Conservation (phyloP, 768 basidiomycete species). For the Boletus rubescentipes region DNA sequence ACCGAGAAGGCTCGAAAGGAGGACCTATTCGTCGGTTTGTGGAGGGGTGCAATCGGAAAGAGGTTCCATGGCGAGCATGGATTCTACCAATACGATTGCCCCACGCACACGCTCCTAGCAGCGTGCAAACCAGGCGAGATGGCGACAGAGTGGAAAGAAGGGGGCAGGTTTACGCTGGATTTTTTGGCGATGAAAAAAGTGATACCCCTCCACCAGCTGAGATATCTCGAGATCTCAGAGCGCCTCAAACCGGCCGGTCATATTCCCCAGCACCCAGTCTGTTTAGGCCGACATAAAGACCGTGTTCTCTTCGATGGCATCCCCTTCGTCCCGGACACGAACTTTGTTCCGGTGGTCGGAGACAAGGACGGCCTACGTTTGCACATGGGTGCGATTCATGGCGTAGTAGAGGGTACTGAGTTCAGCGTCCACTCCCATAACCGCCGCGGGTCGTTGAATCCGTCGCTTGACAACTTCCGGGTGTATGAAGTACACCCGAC, state of each 20-base stretch:
- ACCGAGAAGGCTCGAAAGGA: slow-evolving; percentile 52
- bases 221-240: slow-evolving; percentile 48
- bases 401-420: slow-evolving; percentile 61
- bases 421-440: slow-evolving; percentile 64
- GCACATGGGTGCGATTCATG: slow-evolving; percentile 60
- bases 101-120: slow-evolving; percentile 53
- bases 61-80: slow-evolving; percentile 38
- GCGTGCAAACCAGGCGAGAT: slow-evolving; percentile 55
- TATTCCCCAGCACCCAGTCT: slow-evolving; percentile 45
- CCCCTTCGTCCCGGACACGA: slow-evolving; percentile 52
- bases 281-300: slow-evolving; percentile 47
- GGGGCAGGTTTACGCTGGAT: slow-evolving; percentile 60
- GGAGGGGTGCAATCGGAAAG: slow-evolving; percentile 46
- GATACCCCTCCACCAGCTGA: slow-evolving; percentile 52
- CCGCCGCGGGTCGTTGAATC: slow-evolving; percentile 55
- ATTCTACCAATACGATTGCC: slow-evolving; percentile 42
- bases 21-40: slow-evolving; percentile 55
- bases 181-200: slow-evolving; percentile 48
- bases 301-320: slow-evolving; percentile 54
- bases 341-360: slow-evolving; percentile 45
- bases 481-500: slow-evolving; percentile 56
- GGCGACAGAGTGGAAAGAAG: slow-evolving; percentile 61
- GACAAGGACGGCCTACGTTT: slow-evolving; percentile 46
- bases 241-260: slow-evolving; percentile 40
- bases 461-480: slow-evolving; percentile 47